Evolutionary conservation across 345 rosid species (phyloP).

Genomic region (Turritis glabra): DNA sequence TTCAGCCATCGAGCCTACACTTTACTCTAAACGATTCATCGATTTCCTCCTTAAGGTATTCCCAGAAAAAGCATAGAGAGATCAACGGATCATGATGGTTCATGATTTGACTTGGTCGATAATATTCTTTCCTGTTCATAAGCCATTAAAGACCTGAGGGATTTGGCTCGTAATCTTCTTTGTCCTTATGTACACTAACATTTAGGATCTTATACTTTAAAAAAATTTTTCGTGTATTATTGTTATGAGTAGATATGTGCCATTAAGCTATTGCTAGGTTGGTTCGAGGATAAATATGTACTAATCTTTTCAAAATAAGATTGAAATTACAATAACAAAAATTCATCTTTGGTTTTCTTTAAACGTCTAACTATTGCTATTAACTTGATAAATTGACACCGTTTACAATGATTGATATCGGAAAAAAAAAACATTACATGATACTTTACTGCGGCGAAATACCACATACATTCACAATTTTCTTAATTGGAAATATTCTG

Average conservation of each 20-base stretch:
- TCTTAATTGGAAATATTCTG: too few relatives aligned
- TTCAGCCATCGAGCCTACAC: constrained; percentile 70
- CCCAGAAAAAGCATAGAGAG: constrained; percentile 46
- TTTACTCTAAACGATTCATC: constrained; percentile 73
- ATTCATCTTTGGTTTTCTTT: too few relatives aligned
- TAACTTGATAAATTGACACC: too few relatives aligned
- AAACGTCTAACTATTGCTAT: too few relatives aligned
- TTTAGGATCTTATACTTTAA: constrained; percentile 35
- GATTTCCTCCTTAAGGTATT: constrained; percentile 72
- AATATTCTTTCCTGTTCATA: constrained; percentile 31
- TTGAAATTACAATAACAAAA: not conserved
- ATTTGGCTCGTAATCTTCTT: constrained; percentile 29
- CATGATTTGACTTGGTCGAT: constrained; percentile 11
- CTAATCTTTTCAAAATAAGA: not conserved
- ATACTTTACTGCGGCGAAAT: too few relatives aligned
- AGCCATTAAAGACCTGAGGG: constrained; percentile 20
- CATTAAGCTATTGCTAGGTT: not conserved
- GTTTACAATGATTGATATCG: too few relatives aligned
- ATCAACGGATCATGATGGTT: constrained; percentile 16
- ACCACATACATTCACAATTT: too few relatives aligned
- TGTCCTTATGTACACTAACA: constrained; percentile 26
- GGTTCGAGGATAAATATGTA: constrained; percentile 2
- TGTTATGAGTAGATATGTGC: constrained; percentile 16
- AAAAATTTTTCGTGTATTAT: constrained; percentile 20
- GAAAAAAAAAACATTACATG: too few relatives aligned